Evolutionary conservation across 1,284 basidiomycete genomes (phyloP), one percentile per base, ranked within the genome.

Genomic region (Microbotryum lychnidis-dioicae): DNA sequence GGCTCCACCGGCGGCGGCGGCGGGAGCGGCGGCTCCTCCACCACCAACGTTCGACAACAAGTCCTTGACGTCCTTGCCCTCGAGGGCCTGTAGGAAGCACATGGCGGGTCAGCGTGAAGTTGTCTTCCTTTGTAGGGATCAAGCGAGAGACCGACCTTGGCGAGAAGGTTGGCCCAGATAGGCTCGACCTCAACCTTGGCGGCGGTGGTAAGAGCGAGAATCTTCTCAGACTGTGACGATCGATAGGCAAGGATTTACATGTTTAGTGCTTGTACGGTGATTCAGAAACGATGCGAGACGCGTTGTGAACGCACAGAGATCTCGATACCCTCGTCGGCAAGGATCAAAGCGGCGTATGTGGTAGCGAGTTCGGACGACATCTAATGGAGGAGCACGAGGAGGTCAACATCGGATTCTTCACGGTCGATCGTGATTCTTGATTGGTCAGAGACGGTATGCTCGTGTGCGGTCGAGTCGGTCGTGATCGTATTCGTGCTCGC

Each of bases 61-160:
- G 58, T 94, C 91, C 80, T 92, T 97, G 75, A 97, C 83, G 79
- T 97, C 85, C 84, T 96, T 97, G 73, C 93, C 93, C 80, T 96
- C 93, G 59, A 98, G 86, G 46, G 94, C 93, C 61, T 64, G 37
- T 42, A 18, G 12, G 12, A 42, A 16, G 12, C 0, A 16, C 45
- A 42, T 3, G 12, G 23, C 33, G 44, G 10, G 21, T 46, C 12
- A 21, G 23, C 42, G n/a, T 50, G 31, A n/a, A 3, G 25, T 25
- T n/a, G 29, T 8, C 9, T 4, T 21, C 18, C 9, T 42, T 4
- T 18, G 37, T 6, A 42, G 37, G 37, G 37, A 27, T 10, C 31
- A 31, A 31, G 31, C 10, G 18, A n/a, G 20, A 33, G 31, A 57
- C 64, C 16, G 16, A 68, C 66, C 79, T 97, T 98, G 71, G 94